Percentiles rank a stretch among this genome's conserved stretches.
phyloP scores from a whole-genome alignment of 352 stramenopile genomes.

The Pythium brassicae region DNA sequence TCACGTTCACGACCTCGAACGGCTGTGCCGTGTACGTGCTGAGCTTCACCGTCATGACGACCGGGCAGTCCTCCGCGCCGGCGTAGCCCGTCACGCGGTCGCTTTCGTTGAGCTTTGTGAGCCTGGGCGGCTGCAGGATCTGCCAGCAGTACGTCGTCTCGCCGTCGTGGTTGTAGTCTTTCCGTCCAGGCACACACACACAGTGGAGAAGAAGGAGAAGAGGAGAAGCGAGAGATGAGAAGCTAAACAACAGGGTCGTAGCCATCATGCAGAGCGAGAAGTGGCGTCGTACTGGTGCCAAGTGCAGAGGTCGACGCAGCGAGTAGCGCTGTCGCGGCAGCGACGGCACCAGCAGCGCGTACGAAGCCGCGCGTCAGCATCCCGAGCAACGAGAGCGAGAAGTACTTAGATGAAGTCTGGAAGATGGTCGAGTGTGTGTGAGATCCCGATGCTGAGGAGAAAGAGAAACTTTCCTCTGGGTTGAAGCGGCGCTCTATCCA shows the following conservation, averaged over 20 bases:
- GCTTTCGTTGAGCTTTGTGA: conserved; percentile 36
- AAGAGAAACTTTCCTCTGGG: too few relatives aligned
- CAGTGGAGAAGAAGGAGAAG: neutral
- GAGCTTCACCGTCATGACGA: conserved; percentile 36
- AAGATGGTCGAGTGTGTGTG: too few relatives aligned
- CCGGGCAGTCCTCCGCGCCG: conserved; percentile 30
- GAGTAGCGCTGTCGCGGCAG: too few relatives aligned
- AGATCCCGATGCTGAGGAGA: too few relatives aligned
- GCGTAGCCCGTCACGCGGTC: conserved; percentile 35
- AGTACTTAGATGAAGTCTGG: too few relatives aligned
- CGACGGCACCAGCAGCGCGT: too few relatives aligned
- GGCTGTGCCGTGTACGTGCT: conserved; percentile 19
- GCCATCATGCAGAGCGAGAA: too few relatives aligned
- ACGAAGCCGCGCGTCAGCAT: too few relatives aligned
- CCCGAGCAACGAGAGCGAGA: too few relatives aligned
- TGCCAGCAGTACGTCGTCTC: conserved; percentile 50
- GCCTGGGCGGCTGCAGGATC: conserved; percentile 34
- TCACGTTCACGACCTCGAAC: conserved; percentile 40
- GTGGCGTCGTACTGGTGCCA: too few relatives aligned
- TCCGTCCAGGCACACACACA: neutral
- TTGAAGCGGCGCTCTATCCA: too few relatives aligned
- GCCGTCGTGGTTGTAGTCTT: conserved; percentile 41
- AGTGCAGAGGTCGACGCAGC: too few relatives aligned
- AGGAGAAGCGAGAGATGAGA: neutral
- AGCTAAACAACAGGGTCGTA: neutral